Base-by-base conservation (phyloP, 192 early-diverging fungal species). In the Linnemannia exigua region DNA sequence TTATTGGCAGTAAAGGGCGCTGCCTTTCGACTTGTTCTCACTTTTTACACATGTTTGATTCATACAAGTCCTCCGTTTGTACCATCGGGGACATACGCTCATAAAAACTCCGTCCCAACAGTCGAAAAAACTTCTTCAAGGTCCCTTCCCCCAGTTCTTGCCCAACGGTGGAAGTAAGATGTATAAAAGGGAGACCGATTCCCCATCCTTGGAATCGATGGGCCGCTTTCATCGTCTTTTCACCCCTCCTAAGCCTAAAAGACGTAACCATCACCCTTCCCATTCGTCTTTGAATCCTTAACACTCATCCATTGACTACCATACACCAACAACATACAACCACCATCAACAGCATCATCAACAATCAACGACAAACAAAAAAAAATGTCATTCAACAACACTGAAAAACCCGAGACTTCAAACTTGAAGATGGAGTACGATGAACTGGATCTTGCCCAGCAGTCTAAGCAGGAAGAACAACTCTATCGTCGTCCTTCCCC, bases 211-310 rank as follows among this genome's bases (percentile, higher is more conserved):
- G 61, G 74, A 63, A 70, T 79, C 83, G 41, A 52, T 79, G 83
- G 83, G 83, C 83, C 83, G 83, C 83, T 85, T 85, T 85, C 77
- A 74, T 74, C 83, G 83, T 85, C 83, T 85, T 85, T 85, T 85
- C 83, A 85, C 83, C 83, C 83, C 83, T 85, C 68, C 73, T 70
- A 54, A 47, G 52, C 77, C 83, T 84, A 85, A 85, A 85, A 85
- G 83, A 79, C 83, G 83, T 66, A 46, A n/a, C 25, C 35, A 74
- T 35, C 22, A 54, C 44, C 63, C 72, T 52, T 25, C 54, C 74
- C 37, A 41, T 63, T 75, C 67, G 5, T 44, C 72, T 48, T 52
- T 41, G 51, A 52, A 44, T 44, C 12, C 38, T 37, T 46, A 2
- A 22, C 58, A 46, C n/a, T n/a, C 74, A 74, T 61, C 25, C 37